Base-by-base conservation (phyloP, 2,329 filamentous ascomycete genomes). In the Fusarium phyllophilum region DNA sequence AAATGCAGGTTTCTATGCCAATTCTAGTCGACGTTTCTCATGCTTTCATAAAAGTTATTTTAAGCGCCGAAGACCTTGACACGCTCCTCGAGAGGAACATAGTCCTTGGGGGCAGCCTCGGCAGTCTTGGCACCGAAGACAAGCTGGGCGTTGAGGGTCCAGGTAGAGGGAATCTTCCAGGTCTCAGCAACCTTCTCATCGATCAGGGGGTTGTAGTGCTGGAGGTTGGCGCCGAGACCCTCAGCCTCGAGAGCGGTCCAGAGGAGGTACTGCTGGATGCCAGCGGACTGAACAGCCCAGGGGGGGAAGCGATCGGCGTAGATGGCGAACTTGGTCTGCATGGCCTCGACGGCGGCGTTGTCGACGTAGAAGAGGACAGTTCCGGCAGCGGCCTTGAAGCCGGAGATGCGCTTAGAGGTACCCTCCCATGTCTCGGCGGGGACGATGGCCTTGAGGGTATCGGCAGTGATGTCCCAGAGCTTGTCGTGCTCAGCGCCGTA, bases 131-230 rank as follows among this genome's bases (percentile, higher is more conserved):
- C 89, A 74, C 94, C 94, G 83, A 97, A 96, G 78, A 97, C 94
- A 75, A 98, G 86, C 88, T 97, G 94, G 31, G 93, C 92, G 80
- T 92, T 90, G 74, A 97, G 88, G 79, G 89, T 89, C 94, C 95
- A 97, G 77, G 88, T 88, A 24, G 84, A 79, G 48, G 93, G 92
- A 38, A 97, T 78, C 65, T 88, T 87, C 93, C 94, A 97, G 77
- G 90, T 85, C 70, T 84, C 85, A 49, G 88, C 84, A 60, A 95
- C 92, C 85, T 91, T 90, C 74, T 88, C 86, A 84, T 97, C 93
- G 77, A 97, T 90, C 66, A 97, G 83, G 26, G 94, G 94, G 89
- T 94, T 96, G 88, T 97, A 97, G 86, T 97, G 95, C 88, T 97
- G 95, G 60, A 97, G 88, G 87, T 95, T 97, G 81, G 92, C 93